Evolutionary conservation across 495 filamentous ascomycete genomes (phyloP).

Genomic region (Penicillium canariense): DNA sequence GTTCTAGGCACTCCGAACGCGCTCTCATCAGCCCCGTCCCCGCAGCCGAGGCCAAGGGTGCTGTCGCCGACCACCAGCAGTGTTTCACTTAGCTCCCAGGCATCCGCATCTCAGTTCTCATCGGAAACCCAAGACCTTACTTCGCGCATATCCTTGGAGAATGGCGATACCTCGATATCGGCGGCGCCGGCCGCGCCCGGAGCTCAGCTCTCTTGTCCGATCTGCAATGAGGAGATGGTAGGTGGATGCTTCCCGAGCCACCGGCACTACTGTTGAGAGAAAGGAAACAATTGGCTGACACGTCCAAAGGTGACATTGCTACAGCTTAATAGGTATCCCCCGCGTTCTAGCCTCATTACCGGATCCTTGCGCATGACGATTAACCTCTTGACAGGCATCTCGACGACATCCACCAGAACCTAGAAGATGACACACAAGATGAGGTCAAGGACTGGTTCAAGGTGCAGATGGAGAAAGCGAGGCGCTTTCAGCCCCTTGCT

Average conservation of each 20-base stretch:
- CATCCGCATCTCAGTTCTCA: slow-evolving; percentile 59
- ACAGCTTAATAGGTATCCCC: slow-evolving; percentile 77
- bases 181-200: slow-evolving; percentile 54
- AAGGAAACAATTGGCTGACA: slow-evolving; percentile 15
- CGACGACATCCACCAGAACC: slow-evolving; percentile 88
- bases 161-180: slow-evolving; percentile 47
- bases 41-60: slow-evolving; percentile 52
- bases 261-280: not conserved
- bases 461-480: slow-evolving; percentile 92
- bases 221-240: slow-evolving; percentile 97
- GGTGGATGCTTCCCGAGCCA: slow-evolving; percentile 3
- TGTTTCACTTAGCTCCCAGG: slow-evolving; percentile 59
- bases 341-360: not conserved
- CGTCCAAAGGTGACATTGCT: slow-evolving; percentile 73
- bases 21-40: slow-evolving; percentile 61
- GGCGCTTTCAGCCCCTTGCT: slow-evolving; percentile 90
- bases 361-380: slow-evolving; percentile 16
- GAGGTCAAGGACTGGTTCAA: slow-evolving; percentile 99
- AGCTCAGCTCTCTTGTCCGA: slow-evolving; percentile 79
- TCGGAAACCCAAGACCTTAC: slow-evolving; percentile 57
- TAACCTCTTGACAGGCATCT: slow-evolving; percentile 62
- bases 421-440: slow-evolving; percentile 91
- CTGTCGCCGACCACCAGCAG: slow-evolving; percentile 61
- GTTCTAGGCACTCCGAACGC: slow-evolving; percentile 79
- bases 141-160: slow-evolving; percentile 55